Percentiles rank a stretch among this genome's conserved stretches.
Evolutionary conservation across 2,329 filamentous ascomycete genomes (phyloP).

Genomic region (Xylaria arbuscula): DNA sequence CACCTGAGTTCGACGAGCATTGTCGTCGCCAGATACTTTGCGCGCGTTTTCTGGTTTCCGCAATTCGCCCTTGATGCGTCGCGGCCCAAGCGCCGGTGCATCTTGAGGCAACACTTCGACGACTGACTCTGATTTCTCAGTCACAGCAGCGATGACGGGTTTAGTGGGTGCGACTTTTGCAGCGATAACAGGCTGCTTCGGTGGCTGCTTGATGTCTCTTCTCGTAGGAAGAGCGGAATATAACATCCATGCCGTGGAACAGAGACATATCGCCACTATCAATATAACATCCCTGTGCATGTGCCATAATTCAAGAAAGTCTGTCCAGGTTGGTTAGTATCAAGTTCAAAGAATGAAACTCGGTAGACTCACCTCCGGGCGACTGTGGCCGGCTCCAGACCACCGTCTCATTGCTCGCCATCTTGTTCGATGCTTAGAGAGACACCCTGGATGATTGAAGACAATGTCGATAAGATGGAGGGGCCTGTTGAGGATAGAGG

Average conservation of each 20-base stretch:
- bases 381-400: slow-evolving; percentile 12
- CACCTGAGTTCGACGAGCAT: slow-evolving; percentile 69
- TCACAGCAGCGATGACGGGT: background rate
- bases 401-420: slow-evolving; percentile 26
- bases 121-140: slow-evolving; percentile 37
- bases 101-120: slow-evolving; percentile 45
- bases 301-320: slow-evolving; percentile 39
- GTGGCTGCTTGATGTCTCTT: slow-evolving; percentile 43
- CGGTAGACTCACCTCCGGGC: slow-evolving; percentile 15
- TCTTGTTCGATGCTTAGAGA: slow-evolving; percentile 21
- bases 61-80: slow-evolving; percentile 60
- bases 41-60: slow-evolving; percentile 52
- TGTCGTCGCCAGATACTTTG: slow-evolving; percentile 44
- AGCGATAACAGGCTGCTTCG: slow-evolving; percentile 27
- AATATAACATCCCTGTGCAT: slow-evolving; percentile 35
- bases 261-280: slow-evolving; percentile 25
- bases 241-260: slow-evolving; percentile 30
- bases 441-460: slow-evolving; percentile 10
- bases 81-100: slow-evolving; percentile 56
- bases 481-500: slow-evolving; percentile 26
- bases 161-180: slow-evolving; percentile 24
- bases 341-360: background rate
- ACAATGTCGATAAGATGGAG: slow-evolving; percentile 27
- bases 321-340: slow-evolving; percentile 20
- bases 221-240: slow-evolving; percentile 39